Conservation (phyloP, 73 alveolate genomes). For the Paramecium tetraurelia region DNA sequence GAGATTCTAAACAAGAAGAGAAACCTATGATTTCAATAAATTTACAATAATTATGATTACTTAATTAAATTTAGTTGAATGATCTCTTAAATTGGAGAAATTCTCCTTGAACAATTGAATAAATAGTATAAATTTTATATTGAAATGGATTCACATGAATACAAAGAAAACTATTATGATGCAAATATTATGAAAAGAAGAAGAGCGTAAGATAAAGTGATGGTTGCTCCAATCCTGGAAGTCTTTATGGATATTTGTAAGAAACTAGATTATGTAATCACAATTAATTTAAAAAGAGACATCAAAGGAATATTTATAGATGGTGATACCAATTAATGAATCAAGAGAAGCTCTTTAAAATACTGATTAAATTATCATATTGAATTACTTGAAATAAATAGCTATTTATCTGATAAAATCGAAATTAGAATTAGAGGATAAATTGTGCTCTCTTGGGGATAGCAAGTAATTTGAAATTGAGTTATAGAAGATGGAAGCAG, state of each 20-base stretch:
- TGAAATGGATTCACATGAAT: not conserved
- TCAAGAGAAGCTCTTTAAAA: not conserved
- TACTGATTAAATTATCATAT: not conserved
- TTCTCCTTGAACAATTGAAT: not conserved
- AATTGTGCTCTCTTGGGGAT: not conserved
- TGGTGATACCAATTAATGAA: slow-evolving; percentile 48
- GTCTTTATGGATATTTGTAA: not conserved
- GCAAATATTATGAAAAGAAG: not conserved
- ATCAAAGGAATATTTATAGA: slow-evolving; percentile 4
- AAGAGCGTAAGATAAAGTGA: not conserved
- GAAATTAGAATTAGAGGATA: slow-evolving; percentile 33
- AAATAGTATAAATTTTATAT: not conserved
- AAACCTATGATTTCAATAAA: not conserved
- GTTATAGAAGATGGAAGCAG: slow-evolving; percentile 7
- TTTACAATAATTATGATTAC: not conserved
- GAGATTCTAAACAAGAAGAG: not conserved
- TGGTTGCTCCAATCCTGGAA: not conserved
- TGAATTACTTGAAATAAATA: slow-evolving; percentile 10
- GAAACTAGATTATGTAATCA: slow-evolving; percentile 6
- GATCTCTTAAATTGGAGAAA: not conserved
- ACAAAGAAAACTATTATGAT: slow-evolving; percentile 25
- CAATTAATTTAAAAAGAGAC: not conserved
- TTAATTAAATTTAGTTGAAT: not conserved
- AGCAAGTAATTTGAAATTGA: not conserved
- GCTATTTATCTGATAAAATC: slow-evolving; percentile 19